Evolutionary conservation across 495 filamentous ascomycete genomes (phyloP).

Genomic region (Tuber magnatum): DNA sequence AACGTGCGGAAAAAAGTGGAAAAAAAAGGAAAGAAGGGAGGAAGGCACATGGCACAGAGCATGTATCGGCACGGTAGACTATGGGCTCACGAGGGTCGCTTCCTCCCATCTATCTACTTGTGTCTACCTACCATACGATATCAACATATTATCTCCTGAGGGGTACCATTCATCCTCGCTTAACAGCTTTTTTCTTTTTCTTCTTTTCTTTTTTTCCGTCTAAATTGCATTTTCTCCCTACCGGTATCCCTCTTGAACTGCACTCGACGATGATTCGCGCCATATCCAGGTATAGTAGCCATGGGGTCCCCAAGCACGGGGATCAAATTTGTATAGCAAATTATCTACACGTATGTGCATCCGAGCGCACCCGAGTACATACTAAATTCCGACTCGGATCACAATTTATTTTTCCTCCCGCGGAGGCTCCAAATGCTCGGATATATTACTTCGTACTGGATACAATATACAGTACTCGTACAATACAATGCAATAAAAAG

Average conservation of each 20-base stretch:
- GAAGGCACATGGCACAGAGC: background rate
- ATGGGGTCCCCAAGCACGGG: background rate
- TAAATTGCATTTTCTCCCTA: background rate
- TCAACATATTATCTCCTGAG: background rate
- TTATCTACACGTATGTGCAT: background rate
- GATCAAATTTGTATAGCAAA: background rate
- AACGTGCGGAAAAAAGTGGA: background rate
- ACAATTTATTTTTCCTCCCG: background rate
- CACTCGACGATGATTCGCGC: background rate
- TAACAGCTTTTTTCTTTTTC: background rate
- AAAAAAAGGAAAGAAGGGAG: background rate
- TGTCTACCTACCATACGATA: background rate
- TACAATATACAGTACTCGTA: no score
- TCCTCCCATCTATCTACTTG: background rate
- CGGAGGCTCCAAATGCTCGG: background rate
- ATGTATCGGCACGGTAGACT: background rate
- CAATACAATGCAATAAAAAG: background rate
- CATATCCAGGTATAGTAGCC: background rate
- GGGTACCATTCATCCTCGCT: background rate
- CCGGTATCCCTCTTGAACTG: background rate
- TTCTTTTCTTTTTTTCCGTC: background rate
- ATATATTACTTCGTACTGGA: background rate
- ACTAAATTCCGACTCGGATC: background rate
- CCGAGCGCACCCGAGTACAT: background rate
- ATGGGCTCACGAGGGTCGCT: background rate